These are phyloP conservation scores for Yarrowia alimentaria DNA, from an alignment of 805 yeast species.

Conservation along the genomic window DNA sequence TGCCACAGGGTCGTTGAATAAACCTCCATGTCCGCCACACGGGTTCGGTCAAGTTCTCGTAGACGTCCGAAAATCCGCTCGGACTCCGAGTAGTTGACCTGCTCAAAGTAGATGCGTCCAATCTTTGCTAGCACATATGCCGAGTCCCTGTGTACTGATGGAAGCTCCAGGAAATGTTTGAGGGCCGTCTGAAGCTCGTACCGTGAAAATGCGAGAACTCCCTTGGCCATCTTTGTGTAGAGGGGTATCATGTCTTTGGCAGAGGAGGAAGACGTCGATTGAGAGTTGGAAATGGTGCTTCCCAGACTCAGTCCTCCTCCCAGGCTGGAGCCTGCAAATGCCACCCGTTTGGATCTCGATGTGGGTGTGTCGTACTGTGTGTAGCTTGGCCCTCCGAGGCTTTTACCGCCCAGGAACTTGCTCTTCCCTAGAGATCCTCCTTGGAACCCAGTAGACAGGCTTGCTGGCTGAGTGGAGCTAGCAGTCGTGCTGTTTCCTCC, in stretches of 20 bases:
- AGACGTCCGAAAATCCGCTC: constrained; percentile 61
- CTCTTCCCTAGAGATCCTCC: constrained; percentile 16
- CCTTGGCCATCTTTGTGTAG: constrained; percentile 56
- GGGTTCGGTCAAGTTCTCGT: constrained; percentile 68
- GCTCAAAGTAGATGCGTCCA: constrained; percentile 82
- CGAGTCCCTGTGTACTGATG: constrained; percentile 60
- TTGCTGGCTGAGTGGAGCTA: background rate
- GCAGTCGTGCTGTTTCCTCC: background rate
- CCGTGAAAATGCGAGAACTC: constrained; percentile 57
- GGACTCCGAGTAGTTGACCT: constrained; percentile 78
- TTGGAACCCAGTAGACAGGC: background rate
- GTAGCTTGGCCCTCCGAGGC: too few relatives aligned
- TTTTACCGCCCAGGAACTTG: constrained; percentile 22
- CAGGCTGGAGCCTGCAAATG: constrained; percentile 4
- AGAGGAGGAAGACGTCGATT: constrained; percentile 4
- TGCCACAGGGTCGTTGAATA: constrained; percentile 94
- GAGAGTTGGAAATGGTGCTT: background rate
- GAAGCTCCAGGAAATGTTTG: constrained; percentile 60
- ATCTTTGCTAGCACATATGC: constrained; percentile 83
- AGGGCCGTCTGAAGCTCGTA: constrained; percentile 83
- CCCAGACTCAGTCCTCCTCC: constrained; percentile 9
- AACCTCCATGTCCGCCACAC: constrained; percentile 85
- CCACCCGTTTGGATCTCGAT: constrained; percentile 15
- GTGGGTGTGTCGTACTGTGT: constrained; percentile 14
- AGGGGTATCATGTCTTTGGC: constrained; percentile 10